phyloP scores from a whole-genome alignment of 306 rosid species.

The Abrus pulchellus region DNA sequence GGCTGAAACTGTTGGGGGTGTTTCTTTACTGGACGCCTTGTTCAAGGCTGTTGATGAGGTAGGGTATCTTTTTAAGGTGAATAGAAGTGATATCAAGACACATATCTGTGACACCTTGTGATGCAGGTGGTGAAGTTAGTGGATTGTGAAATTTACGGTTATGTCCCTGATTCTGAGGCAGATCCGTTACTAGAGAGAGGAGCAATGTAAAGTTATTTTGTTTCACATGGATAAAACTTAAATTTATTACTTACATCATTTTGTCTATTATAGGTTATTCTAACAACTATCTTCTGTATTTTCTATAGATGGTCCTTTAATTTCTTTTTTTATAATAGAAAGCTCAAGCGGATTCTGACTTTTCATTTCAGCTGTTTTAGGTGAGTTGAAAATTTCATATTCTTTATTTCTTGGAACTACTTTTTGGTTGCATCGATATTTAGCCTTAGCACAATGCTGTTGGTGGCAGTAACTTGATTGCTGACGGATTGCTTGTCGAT shows the following conservation, averaged over 20 bases:
- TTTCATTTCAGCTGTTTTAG: conserved; percentile 88
- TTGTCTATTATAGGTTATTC: conserved; percentile 5
- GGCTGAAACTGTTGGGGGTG: conserved; percentile 79
- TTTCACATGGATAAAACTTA: neutral
- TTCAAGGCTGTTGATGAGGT: conserved; percentile 95
- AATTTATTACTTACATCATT: neutral
- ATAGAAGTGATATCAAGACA: conserved; percentile 43
- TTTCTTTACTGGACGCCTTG: conserved; percentile 73
- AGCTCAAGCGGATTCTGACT: conserved; percentile 84
- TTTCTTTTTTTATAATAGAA: conserved; percentile 91
- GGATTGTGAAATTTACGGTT: conserved; percentile 88
- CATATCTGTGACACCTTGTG: conserved; percentile 51
- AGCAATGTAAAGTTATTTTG: conserved; percentile 66
- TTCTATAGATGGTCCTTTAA: conserved; percentile 90
- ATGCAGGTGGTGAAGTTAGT: conserved; percentile 79
- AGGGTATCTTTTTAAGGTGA: conserved; percentile 43
- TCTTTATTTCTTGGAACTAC: conserved; percentile 8
- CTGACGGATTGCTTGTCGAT: conserved; percentile 70
- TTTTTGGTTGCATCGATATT: conserved; percentile 21
- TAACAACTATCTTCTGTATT: conserved; percentile 36
- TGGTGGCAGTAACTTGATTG: conserved; percentile 74
- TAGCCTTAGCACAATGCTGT: conserved; percentile 29
- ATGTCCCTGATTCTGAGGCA: conserved; percentile 82
- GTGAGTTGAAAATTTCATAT: conserved; percentile 53
- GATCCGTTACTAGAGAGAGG: conserved; percentile 85